phyloP scores from a whole-genome alignment of 345 rosid genomes.

The Syzygium oleosum region DNA sequence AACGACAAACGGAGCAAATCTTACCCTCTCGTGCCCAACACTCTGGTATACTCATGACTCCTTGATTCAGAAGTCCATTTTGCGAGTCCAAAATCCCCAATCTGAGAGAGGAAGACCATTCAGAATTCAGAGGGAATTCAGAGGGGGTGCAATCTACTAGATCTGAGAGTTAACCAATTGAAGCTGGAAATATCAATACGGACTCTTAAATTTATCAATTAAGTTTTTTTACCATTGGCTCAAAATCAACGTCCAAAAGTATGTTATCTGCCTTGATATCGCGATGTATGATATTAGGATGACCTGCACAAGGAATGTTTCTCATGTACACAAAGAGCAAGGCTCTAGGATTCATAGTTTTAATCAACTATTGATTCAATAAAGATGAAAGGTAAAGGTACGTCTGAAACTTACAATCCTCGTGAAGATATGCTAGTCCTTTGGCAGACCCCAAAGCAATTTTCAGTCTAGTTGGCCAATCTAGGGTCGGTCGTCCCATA shows the following conservation, averaged over 20 bases:
- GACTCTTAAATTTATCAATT: not conserved
- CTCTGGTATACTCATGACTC: slow-evolving; percentile 63
- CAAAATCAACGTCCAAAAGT: slow-evolving; percentile 68
- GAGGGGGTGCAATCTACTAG: not conserved
- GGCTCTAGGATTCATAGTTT: not conserved
- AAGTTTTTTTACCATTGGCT: slow-evolving; percentile 61
- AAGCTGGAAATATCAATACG: not conserved
- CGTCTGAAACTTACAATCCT: slow-evolving; percentile 60
- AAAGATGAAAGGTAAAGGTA: not conserved
- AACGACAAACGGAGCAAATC: not conserved
- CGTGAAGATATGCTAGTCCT: slow-evolving; percentile 89
- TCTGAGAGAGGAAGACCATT: slow-evolving; percentile 22
- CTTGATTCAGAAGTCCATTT: slow-evolving; percentile 60
- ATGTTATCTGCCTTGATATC: slow-evolving; percentile 86
- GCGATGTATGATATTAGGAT: slow-evolving; percentile 88
- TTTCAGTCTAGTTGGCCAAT: slow-evolving; percentile 57
- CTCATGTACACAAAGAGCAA: accelerated
- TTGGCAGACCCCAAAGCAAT: slow-evolving; percentile 86
- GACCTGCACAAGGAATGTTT: slow-evolving; percentile 28
- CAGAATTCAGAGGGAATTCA: not conserved
- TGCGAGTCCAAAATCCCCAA: slow-evolving; percentile 94
- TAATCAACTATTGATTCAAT: not conserved
- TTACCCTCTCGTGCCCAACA: slow-evolving; percentile 93
- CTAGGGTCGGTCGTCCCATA: slow-evolving; percentile 48
- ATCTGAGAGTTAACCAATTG: not conserved